Evolutionary conservation across 345 rosid genomes (phyloP), one percentile per base, ranked within the genome.

Genomic region (Pistacia vera): DNA sequence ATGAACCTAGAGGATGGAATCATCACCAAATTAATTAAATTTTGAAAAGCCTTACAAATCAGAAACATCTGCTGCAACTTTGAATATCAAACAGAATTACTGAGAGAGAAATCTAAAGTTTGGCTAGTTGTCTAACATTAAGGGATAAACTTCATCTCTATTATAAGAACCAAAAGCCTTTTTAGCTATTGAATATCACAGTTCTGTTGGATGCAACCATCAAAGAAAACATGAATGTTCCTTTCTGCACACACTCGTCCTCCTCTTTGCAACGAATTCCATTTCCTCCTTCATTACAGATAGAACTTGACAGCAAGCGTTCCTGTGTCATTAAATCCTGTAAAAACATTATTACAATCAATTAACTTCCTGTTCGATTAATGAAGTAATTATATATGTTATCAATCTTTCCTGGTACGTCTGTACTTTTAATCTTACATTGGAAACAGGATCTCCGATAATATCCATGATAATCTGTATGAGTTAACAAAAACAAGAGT

Each of bases 381-480:
- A 16, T 8, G 52, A 49, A 8, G 52, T 7, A 8, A 49, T 49
- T 8, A 28, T 28, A 28, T 2, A 36, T 36, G 3, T 36, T 36
- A 36, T 36, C 41, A 36, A 5, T 36, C 6, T 36, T 36, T 36
- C 6, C 41, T 36, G 46, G 0, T 4, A 41, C 46, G 46, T 41
- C 46, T 41, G 46, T 41, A 41, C 5, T 41, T 41, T 41, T 56
- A 5, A 66, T 33, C 3, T 55, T 70, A 89, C 92, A 78, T 58
- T 57, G 48, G 81, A 68, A 73, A 22, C 0, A 18, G 89, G 91
- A 48, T 80, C 49, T 51, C 67, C 66, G 56, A 89, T 73, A 56
- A 86, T 89, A 36, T 84, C 88, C 14, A 41, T 51, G 18, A 87
- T 73, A 67, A 86, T 89, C 83, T 86, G 80, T 87, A 89, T 0